Percentiles rank a stretch among this genome's conserved stretches.
Evolutionary conservation across 768 basidiomycete genomes (phyloP).

Genomic region (Russula emetica): DNA sequence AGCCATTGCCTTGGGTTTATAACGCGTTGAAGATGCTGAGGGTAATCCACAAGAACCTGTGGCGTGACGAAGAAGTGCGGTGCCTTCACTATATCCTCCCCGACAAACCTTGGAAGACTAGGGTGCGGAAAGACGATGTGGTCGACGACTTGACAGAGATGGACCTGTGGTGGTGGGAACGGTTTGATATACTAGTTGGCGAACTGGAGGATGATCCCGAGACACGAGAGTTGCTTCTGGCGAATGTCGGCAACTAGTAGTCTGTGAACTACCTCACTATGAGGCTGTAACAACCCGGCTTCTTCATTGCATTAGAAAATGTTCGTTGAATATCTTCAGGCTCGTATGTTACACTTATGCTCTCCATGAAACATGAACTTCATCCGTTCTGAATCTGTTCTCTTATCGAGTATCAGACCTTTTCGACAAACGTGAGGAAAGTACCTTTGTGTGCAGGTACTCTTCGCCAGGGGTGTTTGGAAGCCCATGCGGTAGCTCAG

Average conservation of each 20-base stretch:
- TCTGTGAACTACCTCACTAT: neutral
- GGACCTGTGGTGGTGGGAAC: slow-evolving; percentile 80
- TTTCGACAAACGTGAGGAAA: slow-evolving; percentile 20
- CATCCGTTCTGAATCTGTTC: slow-evolving; percentile 85
- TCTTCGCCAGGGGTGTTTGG: slow-evolving; percentile 69
- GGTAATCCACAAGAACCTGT: slow-evolving; percentile 63
- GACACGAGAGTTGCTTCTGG: slow-evolving; percentile 48
- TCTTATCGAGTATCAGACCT: neutral
- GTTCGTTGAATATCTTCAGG: neutral
- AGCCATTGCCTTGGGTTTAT: slow-evolving; percentile 77
- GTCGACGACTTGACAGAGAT: slow-evolving; percentile 49
- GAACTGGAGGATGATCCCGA: slow-evolving; percentile 46
- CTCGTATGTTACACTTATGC: slow-evolving; percentile 36
- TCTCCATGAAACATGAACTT: slow-evolving; percentile 90
- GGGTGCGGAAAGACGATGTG: slow-evolving; percentile 40
- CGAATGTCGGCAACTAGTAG: slow-evolving; percentile 41
- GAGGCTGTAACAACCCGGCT: neutral
- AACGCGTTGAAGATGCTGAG: slow-evolving; percentile 91
- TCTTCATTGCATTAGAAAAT: neutral
- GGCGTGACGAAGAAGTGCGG: slow-evolving; percentile 81
- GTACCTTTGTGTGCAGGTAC: slow-evolving; percentile 89
- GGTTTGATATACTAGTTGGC: slow-evolving; percentile 41
- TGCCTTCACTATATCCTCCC: slow-evolving; percentile 83
- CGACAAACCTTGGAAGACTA: slow-evolving; percentile 81
- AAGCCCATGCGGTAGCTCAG: slow-evolving; percentile 89